Evolutionary conservation across 306 rosid genomes (phyloP).

Genomic region (Quercus glauca): DNA sequence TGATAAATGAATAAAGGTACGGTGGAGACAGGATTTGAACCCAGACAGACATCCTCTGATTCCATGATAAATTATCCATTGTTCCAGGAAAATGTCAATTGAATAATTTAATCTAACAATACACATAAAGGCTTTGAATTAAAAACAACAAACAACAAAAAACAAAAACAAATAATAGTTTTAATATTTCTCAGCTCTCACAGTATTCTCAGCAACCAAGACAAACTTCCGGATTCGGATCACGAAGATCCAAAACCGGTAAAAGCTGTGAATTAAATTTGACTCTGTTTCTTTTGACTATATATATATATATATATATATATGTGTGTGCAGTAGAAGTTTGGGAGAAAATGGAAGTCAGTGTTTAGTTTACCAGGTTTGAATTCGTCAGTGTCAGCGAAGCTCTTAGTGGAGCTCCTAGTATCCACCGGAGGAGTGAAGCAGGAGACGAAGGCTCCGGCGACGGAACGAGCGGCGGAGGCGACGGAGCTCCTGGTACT

Average conservation of each 20-base stretch:
- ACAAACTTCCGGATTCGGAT: conserved; percentile 7
- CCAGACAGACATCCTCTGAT: no score
- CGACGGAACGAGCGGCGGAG: conserved; percentile 56
- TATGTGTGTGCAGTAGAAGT: no score
- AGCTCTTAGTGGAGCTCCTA: conserved; percentile 35
- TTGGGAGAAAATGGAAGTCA: no score
- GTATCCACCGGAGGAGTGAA: conserved; percentile 65
- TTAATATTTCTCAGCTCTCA: neutral
- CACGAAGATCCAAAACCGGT: neutral
- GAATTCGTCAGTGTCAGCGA: conserved; percentile 46
- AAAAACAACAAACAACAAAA: neutral
- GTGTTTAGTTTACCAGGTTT: conserved; percentile 39
- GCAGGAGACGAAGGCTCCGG: conserved; percentile 56
- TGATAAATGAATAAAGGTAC: no score
- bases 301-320: no score
- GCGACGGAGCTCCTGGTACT: conserved; percentile 31
- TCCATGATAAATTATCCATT: no score
- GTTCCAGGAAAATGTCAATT: no score
- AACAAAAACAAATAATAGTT: conserved; percentile 4
- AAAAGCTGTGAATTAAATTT: no score
- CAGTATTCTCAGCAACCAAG: conserved; percentile 27
- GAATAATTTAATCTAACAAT: no score
- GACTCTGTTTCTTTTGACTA: no score
- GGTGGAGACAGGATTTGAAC: no score
- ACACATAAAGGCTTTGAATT: neutral